Evolutionary conservation across 305 asterid species (phyloP).

Genomic region (Fraxinus sp.): DNA sequence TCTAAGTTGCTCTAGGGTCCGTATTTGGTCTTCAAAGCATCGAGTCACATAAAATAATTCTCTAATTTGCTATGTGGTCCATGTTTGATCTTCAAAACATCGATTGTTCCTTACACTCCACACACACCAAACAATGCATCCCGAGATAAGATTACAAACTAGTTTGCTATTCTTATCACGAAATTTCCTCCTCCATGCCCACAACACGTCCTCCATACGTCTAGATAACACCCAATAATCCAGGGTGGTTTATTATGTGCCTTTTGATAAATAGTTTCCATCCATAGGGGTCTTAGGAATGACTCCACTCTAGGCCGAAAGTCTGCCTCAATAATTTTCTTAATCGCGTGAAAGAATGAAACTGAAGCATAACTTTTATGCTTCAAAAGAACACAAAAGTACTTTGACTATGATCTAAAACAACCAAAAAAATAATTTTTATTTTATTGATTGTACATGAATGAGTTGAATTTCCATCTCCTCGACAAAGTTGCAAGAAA

Average conservation of each 20-base stretch:
- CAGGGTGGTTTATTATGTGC: neutral
- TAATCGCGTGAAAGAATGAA: neutral
- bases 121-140: too few relatives aligned
- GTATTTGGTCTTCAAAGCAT: too few relatives aligned
- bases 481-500: neutral
- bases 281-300: neutral
- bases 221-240: too few relatives aligned
- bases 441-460: neutral
- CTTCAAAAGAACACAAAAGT: neutral
- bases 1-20: too few relatives aligned
- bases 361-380: neutral
- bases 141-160: too few relatives aligned
- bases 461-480: constrained; percentile 6
- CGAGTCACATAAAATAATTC: too few relatives aligned
- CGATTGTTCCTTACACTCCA: too few relatives aligned
- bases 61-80: too few relatives aligned
- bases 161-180: too few relatives aligned
- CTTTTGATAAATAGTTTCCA: neutral
- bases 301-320: neutral
- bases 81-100: too few relatives aligned
- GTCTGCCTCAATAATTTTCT: neutral
- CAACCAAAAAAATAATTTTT: neutral
- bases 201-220: too few relatives aligned
- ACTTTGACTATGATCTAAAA: neutral
- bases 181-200: too few relatives aligned